Evolutionary conservation across 2,329 filamentous ascomycete genomes (phyloP).

Genomic region (Clonostachys sp.): DNA sequence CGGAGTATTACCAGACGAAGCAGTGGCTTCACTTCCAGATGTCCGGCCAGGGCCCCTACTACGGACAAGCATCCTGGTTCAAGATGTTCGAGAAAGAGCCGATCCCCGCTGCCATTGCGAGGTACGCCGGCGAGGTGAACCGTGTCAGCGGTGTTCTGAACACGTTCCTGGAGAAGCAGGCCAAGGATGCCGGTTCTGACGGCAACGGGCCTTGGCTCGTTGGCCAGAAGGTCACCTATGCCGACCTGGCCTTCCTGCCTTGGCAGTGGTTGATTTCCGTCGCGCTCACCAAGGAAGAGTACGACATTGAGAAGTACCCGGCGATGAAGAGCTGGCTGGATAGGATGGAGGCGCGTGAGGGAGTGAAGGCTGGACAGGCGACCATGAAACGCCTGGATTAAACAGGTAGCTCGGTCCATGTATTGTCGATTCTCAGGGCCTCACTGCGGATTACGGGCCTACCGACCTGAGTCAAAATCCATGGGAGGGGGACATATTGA

Average conservation of each 20-base stretch:
- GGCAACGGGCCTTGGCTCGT: slow-evolving; percentile 15
- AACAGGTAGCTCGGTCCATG: too few species aligned
- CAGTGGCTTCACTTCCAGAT: slow-evolving; percentile 30
- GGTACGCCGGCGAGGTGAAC: slow-evolving; percentile 19
- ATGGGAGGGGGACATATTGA: too few species aligned
- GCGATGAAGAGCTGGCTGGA: neutral
- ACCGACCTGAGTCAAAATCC: too few species aligned
- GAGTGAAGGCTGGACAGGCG: neutral
- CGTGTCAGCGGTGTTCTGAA: slow-evolving; percentile 24
- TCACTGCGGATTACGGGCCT: too few species aligned
- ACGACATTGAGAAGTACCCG: neutral
- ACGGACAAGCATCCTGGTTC: slow-evolving; percentile 24
- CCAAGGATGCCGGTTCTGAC: slow-evolving; percentile 4
- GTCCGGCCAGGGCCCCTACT: slow-evolving; percentile 33
- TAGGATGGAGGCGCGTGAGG: neutral
- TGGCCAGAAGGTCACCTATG: slow-evolving; percentile 14
- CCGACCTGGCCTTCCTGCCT: neutral
- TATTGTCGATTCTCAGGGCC: too few species aligned
- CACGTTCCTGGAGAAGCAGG: slow-evolving; percentile 20
- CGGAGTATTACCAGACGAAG: slow-evolving; percentile 18
- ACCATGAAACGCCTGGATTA: too few species aligned
- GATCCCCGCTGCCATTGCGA: slow-evolving; percentile 16
- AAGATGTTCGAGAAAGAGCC: slow-evolving; percentile 9
- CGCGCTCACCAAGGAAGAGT: too few species aligned
- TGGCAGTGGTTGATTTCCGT: neutral